Evolutionary conservation across 2,329 filamentous ascomycete genomes (phyloP), one percentile per base, ranked within the genome.

Genomic region (Mycogone perniciosa): DNA sequence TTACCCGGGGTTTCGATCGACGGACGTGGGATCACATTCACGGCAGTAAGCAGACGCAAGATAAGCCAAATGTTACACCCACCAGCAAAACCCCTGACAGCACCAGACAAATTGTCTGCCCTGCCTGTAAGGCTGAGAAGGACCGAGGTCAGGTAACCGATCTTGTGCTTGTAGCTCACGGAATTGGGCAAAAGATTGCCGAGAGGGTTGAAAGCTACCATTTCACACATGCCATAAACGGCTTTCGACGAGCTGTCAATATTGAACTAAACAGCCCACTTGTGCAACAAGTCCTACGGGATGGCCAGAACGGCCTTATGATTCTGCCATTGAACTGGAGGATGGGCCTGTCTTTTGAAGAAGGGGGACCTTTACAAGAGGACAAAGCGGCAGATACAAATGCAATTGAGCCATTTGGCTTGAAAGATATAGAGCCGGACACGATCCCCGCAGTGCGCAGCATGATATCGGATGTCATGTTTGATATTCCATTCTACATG

Each of bases 401-500:
- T 50, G 20, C 48, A 2, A 72, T 78, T 4, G 75, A 81, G 31
- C 84, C 85, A 37, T 80, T 78, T 58, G 66, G 70, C 0, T 75
- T 99, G 10, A 87, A 91, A 59, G 91, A 97, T 59, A 96, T 99
- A 57, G 96, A 95, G 5, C 91, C 90, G 1, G 81, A 85, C 39
- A 93, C 89, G 0, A 88, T 99, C 31, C 91, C 92, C 0, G 90
- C 89, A 1, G 86, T 99, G n/a, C 85, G 93, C 42, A 89, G 87
- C 62, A 83, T 99, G 64, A 95, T 99, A 54, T 95, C 88, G 39
- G 93, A 99, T 66, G 89, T 99, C 60, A 96, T 99, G 89, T 85
- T 97, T 45, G 93, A 99, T 65, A 92, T 99, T 45, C 93, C 93
- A 0, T 97, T 96, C 65, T 99, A 97, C 70, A 85, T 99, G 71